These are phyloP conservation scores for Saccharum hybrid DNA, from an alignment of 202 grass and related monocot genomes.

Conservation along the genomic window DNA sequence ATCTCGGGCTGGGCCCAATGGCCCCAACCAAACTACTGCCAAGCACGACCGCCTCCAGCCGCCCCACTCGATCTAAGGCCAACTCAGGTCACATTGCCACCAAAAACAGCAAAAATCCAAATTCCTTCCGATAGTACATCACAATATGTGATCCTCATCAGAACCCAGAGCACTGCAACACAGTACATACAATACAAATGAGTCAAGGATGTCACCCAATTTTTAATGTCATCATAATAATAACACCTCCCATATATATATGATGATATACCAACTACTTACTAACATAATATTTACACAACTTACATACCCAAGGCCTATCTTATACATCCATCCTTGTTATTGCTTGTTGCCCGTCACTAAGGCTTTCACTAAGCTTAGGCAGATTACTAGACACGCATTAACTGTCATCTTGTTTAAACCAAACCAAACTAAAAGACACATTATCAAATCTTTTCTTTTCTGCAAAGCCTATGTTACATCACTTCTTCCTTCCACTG, in stretches of 20 bases:
- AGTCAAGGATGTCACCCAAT: not conserved
- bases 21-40: no score
- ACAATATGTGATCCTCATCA: not conserved
- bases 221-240: not conserved
- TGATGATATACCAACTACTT: not conserved
- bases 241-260: not conserved
- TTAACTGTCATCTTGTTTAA: conserved; percentile 32
- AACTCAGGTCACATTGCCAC: not conserved
- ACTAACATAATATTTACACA: conserved; percentile 50
- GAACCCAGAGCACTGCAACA: not conserved
- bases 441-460: conserved; percentile 33
- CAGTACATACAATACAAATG: not conserved
- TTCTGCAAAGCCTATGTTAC: conserved; percentile 54
- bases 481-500: conserved; percentile 43
- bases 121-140: not conserved
- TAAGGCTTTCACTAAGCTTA: conserved; percentile 30
- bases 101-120: not conserved
- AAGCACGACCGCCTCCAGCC: no score
- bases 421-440: conserved; percentile 28
- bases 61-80: no score
- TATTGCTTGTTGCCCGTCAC: conserved; percentile 22
- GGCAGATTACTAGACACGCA: conserved; percentile 34
- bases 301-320: conserved; percentile 41
- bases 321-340: conserved; percentile 32
- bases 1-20: no score